Conservation (phyloP, 805 yeast genomes). For the Candida wancherniae region DNA sequence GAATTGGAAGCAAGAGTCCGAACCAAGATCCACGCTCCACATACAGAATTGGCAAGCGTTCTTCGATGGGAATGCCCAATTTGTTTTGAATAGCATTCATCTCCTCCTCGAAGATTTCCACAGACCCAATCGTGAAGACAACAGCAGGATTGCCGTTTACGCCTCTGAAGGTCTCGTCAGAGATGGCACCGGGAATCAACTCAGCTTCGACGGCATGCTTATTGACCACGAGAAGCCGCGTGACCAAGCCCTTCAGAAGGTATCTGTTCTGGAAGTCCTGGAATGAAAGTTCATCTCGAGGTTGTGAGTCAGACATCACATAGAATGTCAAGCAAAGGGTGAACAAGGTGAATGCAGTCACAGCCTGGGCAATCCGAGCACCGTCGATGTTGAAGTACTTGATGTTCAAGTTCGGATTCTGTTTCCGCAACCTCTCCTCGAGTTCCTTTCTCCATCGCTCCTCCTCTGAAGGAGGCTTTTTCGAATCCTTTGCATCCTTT, state of each 20-base stretch:
- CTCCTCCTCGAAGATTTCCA: slow-evolving; percentile 80
- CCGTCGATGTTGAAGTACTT: slow-evolving; percentile 24
- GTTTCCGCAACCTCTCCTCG: slow-evolving; percentile 26
- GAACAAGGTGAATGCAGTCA: slow-evolving; percentile 15
- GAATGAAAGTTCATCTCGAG: slow-evolving; percentile 43
- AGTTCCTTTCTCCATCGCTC: slow-evolving; percentile 32
- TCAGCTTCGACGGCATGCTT: slow-evolving; percentile 68
- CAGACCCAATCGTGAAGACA: slow-evolving; percentile 82
- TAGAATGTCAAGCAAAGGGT: slow-evolving; percentile 14
- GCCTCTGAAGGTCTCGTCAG: slow-evolving; percentile 38
- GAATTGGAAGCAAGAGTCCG: slow-evolving; percentile 59
- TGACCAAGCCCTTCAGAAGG: slow-evolving; percentile 73
- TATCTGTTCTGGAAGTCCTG: slow-evolving; percentile 83
- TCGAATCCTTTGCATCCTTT: slow-evolving; percentile 6
- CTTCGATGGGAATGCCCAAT: slow-evolving; percentile 60
- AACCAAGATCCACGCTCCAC: slow-evolving; percentile 63
- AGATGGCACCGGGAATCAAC: slow-evolving; percentile 42
- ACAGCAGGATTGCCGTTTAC: slow-evolving; percentile 43
- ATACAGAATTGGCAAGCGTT: slow-evolving; percentile 74
- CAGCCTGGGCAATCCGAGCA: slow-evolving; percentile 9
- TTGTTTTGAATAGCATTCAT: slow-evolving; percentile 68
- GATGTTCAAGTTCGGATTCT: slow-evolving; percentile 27
- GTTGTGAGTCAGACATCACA: slow-evolving; percentile 13
- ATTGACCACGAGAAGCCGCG: slow-evolving; percentile 68
- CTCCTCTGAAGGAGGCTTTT: slow-evolving; percentile 21